Conservation (phyloP, 2,329 filamentous ascomycete genomes). For the Colletotrichum orchidophilum region DNA sequence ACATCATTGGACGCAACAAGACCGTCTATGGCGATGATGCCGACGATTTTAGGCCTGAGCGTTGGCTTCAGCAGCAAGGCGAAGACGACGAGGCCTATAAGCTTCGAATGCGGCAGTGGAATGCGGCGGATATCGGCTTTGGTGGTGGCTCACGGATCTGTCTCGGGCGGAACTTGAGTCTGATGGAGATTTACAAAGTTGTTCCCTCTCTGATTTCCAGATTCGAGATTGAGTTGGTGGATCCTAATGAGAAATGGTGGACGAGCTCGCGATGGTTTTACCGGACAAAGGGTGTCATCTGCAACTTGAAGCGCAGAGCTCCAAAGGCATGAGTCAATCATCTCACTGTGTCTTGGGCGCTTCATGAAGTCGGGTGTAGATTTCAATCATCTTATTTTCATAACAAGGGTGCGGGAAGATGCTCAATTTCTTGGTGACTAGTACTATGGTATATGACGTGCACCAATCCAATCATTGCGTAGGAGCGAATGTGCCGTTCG, state of each 20-base stretch:
- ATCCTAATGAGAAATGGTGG: constrained; percentile 37
- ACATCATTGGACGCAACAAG: constrained; percentile 49
- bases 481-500: constrained; percentile 41
- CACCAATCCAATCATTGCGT: not conserved
- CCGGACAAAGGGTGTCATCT: constrained; percentile 34
- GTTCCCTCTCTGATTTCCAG: constrained; percentile 52
- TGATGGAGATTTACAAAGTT: constrained; percentile 47
- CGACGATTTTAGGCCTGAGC: constrained; percentile 54
- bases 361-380: no score
- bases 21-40: constrained; percentile 55
- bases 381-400: no score
- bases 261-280: constrained; percentile 36
- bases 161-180: constrained; percentile 47
- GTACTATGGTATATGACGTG: not conserved
- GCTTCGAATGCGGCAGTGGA: constrained; percentile 47
- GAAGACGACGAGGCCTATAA: constrained; percentile 46
- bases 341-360: not conserved
- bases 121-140: constrained; percentile 48
- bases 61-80: constrained; percentile 52
- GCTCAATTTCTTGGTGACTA: not conserved
- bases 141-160: constrained; percentile 51
- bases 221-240: constrained; percentile 49
- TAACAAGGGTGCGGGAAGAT: not conserved
- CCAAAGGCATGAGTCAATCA: not conserved
- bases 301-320: constrained; percentile 30